Evolutionary conservation across 805 yeast species (phyloP), one percentile per base, ranked within the genome.

Genomic region (Aciculoconidium aculeatum): DNA sequence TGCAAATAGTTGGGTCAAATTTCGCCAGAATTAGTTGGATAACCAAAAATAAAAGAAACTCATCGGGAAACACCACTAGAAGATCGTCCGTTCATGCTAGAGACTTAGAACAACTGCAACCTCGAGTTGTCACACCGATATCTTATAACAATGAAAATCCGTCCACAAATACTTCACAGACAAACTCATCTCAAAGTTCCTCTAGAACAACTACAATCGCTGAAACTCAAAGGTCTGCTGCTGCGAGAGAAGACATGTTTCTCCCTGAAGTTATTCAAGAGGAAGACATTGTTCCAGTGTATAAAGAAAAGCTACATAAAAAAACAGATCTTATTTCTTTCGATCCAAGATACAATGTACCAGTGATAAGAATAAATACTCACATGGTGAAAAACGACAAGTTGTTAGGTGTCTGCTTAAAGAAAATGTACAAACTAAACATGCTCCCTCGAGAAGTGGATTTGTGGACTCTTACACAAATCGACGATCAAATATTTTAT

Each of bases 281-380:
- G 18, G 7, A 31, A 38, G 16, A 42, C 21, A 38, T 39, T 6
- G 32, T 34, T 4, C 53, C 53, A 3, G 53, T 51, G 4, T 49
- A 49, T 27, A 31, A 36, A 9, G 47, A 44, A 11, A 31, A 29
- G 10, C 50, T 49, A 18, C 51, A 49, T 25, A 34, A 34, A 15
- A 29, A 35, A 18, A 34, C 39, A 11, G 55, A 49, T 23, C 39
- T 49, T 27, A 23, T 49, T 9, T 44, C 53, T 9, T 49, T 44
- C 29, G 54, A 49, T 33, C 50, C 47, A 15, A 30, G 55, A 11
- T 49, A 42, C 31, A 27, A 44, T 7, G 31, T 32, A 7, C 54
- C 54, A 2, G 39, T 44, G 12, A 40, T 49, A 10, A 32, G 54
- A 8, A 44, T 49, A 18, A 49, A 49, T 32, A 37, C 49, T n/a